These are phyloP conservation scores for Boletus mariae DNA, from an alignment of 1,284 basidiomycete genomes.

Conservation along the genomic window DNA sequence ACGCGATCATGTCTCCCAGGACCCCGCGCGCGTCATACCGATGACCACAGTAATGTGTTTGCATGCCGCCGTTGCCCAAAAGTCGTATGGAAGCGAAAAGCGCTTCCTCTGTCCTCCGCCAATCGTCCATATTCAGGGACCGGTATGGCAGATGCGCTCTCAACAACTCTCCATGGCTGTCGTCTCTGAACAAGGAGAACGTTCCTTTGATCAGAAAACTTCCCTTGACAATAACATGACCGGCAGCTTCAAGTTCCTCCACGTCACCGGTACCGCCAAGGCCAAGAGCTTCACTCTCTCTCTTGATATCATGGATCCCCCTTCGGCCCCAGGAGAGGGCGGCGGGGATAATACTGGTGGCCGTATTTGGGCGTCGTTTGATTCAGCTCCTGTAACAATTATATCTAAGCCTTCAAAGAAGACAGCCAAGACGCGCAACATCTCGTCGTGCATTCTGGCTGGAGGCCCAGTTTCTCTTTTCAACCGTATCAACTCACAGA, in stretches of 20 bases:
- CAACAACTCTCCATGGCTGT: constrained; percentile 84
- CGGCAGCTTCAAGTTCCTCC: constrained; percentile 86
- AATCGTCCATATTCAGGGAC: constrained; percentile 83
- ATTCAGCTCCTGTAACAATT: constrained; percentile 88
- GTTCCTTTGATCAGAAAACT: constrained; percentile 77
- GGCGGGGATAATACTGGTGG: constrained; percentile 53
- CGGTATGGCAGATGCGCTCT: constrained; percentile 73
- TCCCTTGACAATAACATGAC: constrained; percentile 77
- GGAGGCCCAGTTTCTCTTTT: constrained; percentile 92
- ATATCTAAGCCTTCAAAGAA: constrained; percentile 98
- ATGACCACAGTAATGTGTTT: constrained; percentile 88
- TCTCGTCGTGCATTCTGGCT: constrained; percentile 86
- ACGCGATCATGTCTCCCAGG: constrained; percentile 71
- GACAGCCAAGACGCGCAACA: constrained; percentile 92
- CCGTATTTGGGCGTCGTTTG: constrained; percentile 86
- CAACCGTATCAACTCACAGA: constrained; percentile 96
- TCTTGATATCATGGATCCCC: constrained; percentile 74
- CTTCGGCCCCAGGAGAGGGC: constrained; percentile 46
- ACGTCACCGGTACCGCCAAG: constrained; percentile 85
- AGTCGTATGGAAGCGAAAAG: constrained; percentile 90
- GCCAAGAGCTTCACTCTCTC: constrained; percentile 87
- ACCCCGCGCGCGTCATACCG: constrained; percentile 66
- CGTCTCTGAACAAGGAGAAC: constrained; percentile 79
- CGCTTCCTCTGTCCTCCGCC: constrained; percentile 88
- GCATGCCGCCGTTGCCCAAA: constrained; percentile 87